Evolutionary conservation across 2,329 filamentous ascomycete genomes (phyloP).

Genomic region (Ophiocordyceps sinensis): DNA sequence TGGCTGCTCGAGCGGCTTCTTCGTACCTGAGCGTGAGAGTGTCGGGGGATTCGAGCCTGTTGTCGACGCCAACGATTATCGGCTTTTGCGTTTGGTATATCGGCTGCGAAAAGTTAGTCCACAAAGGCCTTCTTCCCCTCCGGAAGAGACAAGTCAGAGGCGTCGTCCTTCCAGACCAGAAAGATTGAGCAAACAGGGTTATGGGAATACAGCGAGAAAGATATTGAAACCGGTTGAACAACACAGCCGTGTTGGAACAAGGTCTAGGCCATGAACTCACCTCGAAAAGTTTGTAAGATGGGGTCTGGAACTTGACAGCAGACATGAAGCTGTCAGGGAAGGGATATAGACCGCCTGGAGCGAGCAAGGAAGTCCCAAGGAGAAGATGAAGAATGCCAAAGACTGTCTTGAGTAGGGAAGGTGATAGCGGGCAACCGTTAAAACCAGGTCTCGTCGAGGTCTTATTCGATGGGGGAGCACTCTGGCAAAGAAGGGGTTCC

Average conservation of each 20-base stretch:
- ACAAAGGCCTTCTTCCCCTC: neutral
- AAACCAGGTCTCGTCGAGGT: conserved; percentile 23
- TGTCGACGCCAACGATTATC: conserved; percentile 40
- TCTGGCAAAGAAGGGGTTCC: conserved; percentile 15
- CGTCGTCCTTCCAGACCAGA: conserved; percentile 1
- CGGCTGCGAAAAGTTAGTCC: conserved; percentile 25
- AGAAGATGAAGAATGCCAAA: conserved; percentile 18
- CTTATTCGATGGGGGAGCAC: conserved; percentile 18
- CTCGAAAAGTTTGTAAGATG: conserved; percentile 44
- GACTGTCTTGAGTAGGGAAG: conserved; percentile 23
- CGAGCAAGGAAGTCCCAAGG: conserved; percentile 16
- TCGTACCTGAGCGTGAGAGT: conserved; percentile 42
- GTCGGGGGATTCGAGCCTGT: conserved; percentile 42
- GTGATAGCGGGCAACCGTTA: conserved; percentile 15
- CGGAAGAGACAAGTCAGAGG: neutral
- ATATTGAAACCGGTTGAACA: neutral
- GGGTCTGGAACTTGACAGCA: conserved; percentile 39
- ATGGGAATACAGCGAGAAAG: neutral
- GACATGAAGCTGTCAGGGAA: conserved; percentile 39
- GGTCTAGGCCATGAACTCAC: conserved; percentile 30
- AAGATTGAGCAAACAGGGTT: neutral
- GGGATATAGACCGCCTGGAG: conserved; percentile 13
- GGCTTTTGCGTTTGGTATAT: conserved; percentile 38
- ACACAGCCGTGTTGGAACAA: conserved; percentile 11
- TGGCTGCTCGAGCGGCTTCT: conserved; percentile 36